A percentile compares a stretch with the other conserved stretches of the same genome.
phyloP scores from a whole-genome alignment of 2,329 filamentous ascomycete species.

The Hypoxylon sp. region DNA sequence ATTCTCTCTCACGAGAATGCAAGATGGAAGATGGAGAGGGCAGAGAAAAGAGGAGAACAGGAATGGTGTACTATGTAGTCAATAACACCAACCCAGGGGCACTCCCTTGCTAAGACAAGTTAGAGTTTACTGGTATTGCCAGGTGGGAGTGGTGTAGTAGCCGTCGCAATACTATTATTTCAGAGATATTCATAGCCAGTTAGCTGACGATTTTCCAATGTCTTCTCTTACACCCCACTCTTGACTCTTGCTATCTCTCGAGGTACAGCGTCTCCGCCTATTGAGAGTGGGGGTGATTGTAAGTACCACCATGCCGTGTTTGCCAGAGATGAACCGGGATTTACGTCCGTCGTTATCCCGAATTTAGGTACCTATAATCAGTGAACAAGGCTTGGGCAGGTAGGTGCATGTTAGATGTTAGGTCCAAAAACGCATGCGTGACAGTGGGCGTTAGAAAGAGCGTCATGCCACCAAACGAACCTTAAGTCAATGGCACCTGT shows the following conservation, averaged over 20 bases:
- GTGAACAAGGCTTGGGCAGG: background rate
- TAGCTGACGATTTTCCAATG: conserved; percentile 1
- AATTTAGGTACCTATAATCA: background rate
- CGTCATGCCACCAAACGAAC: background rate
- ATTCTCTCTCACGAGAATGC: conserved; percentile 19
- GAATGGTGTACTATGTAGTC: conserved; percentile 8
- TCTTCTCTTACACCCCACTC: conserved; percentile 24
- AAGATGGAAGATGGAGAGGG: conserved; percentile 2
- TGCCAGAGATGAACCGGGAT: conserved; percentile 32
- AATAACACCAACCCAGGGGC: background rate
- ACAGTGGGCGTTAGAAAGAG: background rate
- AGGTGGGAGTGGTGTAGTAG: background rate
- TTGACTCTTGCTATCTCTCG: conserved; percentile 30
- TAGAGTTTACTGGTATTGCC: conserved; percentile 5
- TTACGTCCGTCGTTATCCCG: background rate
- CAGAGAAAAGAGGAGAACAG: conserved; percentile 9
- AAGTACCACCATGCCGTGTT: conserved; percentile 1
- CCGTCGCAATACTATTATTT: background rate
- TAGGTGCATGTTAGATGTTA: background rate
- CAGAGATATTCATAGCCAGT: background rate
- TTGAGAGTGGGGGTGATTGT: conserved; percentile 23
- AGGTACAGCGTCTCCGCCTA: background rate
- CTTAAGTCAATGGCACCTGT: background rate
- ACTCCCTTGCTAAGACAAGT: conserved; percentile 7
- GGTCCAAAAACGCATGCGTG: background rate